Evolutionary conservation across 108 stramenopile species (phyloP), one percentile per base, ranked within the genome.

Genomic region (Cyclotella cryptica): DNA sequence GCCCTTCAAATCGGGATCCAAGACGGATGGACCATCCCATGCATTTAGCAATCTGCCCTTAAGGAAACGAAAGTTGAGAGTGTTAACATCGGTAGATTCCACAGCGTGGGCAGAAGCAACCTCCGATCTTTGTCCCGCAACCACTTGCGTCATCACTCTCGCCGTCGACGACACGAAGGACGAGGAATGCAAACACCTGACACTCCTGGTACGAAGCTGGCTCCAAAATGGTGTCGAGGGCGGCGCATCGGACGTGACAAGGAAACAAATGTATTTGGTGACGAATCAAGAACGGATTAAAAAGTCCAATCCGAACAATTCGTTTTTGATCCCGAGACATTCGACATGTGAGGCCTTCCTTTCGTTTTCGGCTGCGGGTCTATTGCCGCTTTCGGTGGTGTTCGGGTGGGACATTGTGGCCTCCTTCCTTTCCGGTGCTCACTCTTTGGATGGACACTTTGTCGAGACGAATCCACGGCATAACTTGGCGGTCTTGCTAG

Each of bases 401-500:
- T 92, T 93, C 80, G 95, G 95, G 58, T 96, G 95, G 95, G 64
- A 86, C 14, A 69, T 87, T 4, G 83, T 83, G 0, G 60, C 71
- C 54, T 66, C 78, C 0, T 86, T 92, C 15, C 43, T 96, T 3
- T 44, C 72, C 17, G 95, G 92, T 27, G 95, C 92, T 10, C 95
- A 96, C 57, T 83, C 92, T 69, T 81, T 96, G 35, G 95, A 96
- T 69, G 17, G 27, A 13, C 95, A 96, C 70, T 93, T 96, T 67
- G 88, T 96, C 14, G 92, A 96, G 46, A 86, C 95, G 3, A 91
- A 88, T 81, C 92, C 92, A 11, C 60, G 95, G 66, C 95, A 96
- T 58, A 96, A 93, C 66, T 55, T 96, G 27, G 88, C 92, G 13
- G 77, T 93, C 6, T 59, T 96, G 39, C 59, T 96, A 61, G 88